These are phyloP conservation scores for Centaurea solstitialis DNA, from an alignment of 129 eudicot species.

Conservation along the genomic window DNA sequence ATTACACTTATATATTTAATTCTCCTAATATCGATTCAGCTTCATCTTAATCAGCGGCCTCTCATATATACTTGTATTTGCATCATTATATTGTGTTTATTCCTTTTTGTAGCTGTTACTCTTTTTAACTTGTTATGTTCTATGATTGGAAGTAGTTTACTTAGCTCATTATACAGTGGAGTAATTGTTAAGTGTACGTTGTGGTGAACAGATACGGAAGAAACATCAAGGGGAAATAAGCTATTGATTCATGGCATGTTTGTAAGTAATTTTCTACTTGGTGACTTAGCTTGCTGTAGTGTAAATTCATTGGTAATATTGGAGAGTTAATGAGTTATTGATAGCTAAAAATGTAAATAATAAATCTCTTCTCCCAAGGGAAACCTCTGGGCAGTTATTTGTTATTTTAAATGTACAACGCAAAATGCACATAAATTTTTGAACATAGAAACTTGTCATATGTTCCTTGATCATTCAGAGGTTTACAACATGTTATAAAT, in stretches of 20 bases:
- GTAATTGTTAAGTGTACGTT: not conserved
- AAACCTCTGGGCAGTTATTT: not conserved
- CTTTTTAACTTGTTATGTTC: not conserved
- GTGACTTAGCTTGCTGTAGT: not conserved
- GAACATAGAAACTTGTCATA: not conserved
- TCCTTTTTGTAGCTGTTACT: not conserved
- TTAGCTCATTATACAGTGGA: not conserved
- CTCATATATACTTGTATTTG: not conserved
- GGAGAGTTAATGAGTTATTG: not conserved
- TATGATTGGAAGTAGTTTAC: not conserved
- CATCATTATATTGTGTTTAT: not conserved
- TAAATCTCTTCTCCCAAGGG: not conserved
- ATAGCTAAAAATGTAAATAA: conserved; percentile 7
- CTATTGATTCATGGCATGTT: not conserved
- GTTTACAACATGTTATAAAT: not conserved
- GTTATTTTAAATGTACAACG: not conserved
- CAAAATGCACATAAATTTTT: not conserved
- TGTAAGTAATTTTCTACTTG: conserved; percentile 16
- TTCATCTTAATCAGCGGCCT: not conserved
- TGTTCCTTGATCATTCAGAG: not conserved
- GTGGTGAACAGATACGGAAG: not conserved
- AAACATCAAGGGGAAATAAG: not conserved
- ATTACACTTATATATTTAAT: not conserved
- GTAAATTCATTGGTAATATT: not conserved
- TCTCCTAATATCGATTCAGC: not conserved